Conservation (phyloP, 31 red algal genomes). For the Asparagopsis taxiformis region DNA sequence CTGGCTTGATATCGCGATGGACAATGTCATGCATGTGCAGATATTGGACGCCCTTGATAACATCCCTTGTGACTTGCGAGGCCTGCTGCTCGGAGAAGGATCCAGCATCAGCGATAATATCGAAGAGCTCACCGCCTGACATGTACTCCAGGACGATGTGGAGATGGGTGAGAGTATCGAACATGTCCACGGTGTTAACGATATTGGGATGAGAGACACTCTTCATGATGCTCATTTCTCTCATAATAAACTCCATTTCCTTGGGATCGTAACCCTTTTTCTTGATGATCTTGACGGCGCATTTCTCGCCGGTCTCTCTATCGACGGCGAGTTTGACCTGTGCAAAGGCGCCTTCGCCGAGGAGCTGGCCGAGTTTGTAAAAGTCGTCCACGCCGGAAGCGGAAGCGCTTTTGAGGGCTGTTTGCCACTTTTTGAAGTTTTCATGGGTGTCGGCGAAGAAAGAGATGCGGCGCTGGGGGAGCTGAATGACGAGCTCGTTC, state of each 20-base stretch:
- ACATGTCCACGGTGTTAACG: constrained; percentile 87
- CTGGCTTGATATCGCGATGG: constrained; percentile 92
- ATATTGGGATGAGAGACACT: constrained; percentile 67
- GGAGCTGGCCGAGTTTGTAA: constrained; percentile 78
- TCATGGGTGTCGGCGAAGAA: constrained; percentile 72
- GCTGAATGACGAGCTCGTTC: constrained; percentile 67
- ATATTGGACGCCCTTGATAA: constrained; percentile 79
- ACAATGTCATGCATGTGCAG: constrained; percentile 77
- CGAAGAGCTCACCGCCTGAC: constrained; percentile 95
- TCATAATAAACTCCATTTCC: constrained; percentile 76
- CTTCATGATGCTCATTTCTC: constrained; percentile 87
- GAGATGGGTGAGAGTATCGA: constrained; percentile 66
- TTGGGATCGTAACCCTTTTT: constrained; percentile 60
- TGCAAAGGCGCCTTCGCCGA: constrained; percentile 86
- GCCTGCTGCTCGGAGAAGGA: constrained; percentile 83
- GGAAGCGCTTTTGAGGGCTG: constrained; percentile 62
- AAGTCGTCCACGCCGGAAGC: constrained; percentile 74
- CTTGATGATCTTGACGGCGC: constrained; percentile 85
- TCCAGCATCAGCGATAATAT: constrained; percentile 87
- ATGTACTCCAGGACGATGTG: constrained; percentile 92
- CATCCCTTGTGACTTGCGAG: constrained; percentile 62
- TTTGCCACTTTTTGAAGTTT: constrained; percentile 60
- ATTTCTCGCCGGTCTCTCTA: constrained; percentile 34
- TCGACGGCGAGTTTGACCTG: constrained; percentile 57
- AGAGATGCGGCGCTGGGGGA: constrained; percentile 59